These are phyloP conservation scores for Escallonia herrerae DNA, from an alignment of 129 eudicot species.

Conservation along the genomic window DNA sequence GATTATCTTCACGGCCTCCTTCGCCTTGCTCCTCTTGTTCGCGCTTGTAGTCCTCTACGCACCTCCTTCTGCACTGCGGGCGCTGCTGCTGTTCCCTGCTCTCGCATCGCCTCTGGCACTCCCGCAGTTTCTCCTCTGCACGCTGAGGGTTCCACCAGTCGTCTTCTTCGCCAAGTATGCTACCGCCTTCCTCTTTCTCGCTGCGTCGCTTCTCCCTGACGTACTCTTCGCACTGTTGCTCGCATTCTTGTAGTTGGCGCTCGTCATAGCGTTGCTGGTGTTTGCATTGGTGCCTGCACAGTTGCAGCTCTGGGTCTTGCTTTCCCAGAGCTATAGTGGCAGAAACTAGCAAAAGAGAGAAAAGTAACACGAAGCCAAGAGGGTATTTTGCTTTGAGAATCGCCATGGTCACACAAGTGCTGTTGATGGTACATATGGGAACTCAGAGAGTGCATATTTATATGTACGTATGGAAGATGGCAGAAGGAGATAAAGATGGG, in stretches of 20 bases:
- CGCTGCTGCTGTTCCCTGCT: conserved; percentile 6
- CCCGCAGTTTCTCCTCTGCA: conserved; percentile 2
- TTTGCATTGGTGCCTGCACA: conserved; percentile 34
- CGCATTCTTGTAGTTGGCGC: conserved; percentile 13
- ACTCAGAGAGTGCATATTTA: neutral
- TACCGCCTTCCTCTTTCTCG: conserved; percentile 4
- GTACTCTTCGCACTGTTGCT: conserved; percentile 24
- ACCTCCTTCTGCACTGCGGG: conserved; percentile 6
- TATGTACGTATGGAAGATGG: neutral
- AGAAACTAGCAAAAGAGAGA: conserved; percentile 17
- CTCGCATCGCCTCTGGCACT: conserved; percentile 21
- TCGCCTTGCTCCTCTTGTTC: conserved; percentile 6
- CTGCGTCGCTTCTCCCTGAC: conserved; percentile 18
- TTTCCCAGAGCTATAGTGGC: conserved; percentile 12
- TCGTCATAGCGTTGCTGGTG: conserved; percentile 19
- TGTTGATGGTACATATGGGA: neutral
- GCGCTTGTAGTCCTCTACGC: conserved; percentile 17
- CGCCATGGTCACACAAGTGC: conserved; percentile 10
- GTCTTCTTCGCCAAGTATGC: neutral
- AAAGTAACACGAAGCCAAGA: conserved; percentile 19
- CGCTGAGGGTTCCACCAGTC: neutral
- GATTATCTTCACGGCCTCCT: conserved; percentile 2
- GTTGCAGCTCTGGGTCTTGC: conserved; percentile 31
- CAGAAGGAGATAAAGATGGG: conserved; percentile 7
- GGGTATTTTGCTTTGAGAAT: conserved; percentile 18